Base-by-base conservation (phyloP, 305 asterid species). In the Fraxinus xanthoxyloides region DNA sequence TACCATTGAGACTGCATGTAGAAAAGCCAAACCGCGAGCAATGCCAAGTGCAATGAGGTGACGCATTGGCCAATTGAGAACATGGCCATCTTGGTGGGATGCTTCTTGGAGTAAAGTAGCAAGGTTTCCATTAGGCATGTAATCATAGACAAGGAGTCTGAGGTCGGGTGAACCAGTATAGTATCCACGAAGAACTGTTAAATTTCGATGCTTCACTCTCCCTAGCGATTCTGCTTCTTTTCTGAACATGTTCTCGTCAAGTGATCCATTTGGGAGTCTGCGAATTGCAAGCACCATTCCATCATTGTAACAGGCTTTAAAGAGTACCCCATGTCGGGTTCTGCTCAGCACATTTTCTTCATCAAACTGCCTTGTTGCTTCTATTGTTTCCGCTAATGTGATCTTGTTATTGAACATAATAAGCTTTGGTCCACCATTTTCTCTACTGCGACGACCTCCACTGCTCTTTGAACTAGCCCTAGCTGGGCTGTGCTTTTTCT, bases 401-500 rank as follows among this genome's bases (percentile, higher is more conserved):
- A 46, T 46, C n/a, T 13, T 46, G 56, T 46, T 13, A 13, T 46
- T 46, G 56, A 46, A 46, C 56, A 46, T 46, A 46, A 46, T 46
- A 46, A 46, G 56, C 56, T 46, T 46, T 6, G 4, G 56, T 46
- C n/a, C 56, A 13, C 17, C 51, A 43, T 46, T 46, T 46, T 46
- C 56, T 3, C 56, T 46, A 46, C 56, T 46, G 56, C 56, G 56
- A 46, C 56, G 56, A 46, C 19, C 90, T 5, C 88, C 87, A 46
- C 87, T 85, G 15, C 87, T 85, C 79, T 86, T 85, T 32, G 86
- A 80, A 81, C 92, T 89, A 5, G 81, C 85, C 70, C 92, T 77
- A 40, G 90, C 87, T 5, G 92, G 92, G 77, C 92, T 87, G 36
- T 54, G 88, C 74, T 89, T 89, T 85, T 87, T 87, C 61, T 84